Evolutionary conservation across 2,329 filamentous ascomycete species (phyloP).

Genomic region (Diaporthe sp.): DNA sequence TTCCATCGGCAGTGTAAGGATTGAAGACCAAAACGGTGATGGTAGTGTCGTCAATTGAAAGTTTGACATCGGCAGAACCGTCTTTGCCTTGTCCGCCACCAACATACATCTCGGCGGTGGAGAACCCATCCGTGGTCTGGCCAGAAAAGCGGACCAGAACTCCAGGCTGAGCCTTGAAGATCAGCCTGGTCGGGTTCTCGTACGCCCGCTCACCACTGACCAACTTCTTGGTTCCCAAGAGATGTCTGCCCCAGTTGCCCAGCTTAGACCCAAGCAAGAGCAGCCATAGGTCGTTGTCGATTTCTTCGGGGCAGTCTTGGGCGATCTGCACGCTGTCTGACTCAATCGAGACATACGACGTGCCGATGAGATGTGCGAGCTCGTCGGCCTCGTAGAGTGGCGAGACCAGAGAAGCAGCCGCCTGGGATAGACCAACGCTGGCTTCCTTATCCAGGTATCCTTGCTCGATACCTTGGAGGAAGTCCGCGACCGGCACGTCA

Average conservation of each 20-base stretch:
- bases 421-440: constrained; percentile 80
- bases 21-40: constrained; percentile 3
- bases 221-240: constrained; percentile 88
- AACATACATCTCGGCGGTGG: neutral
- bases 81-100: neutral
- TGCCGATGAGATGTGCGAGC: constrained; percentile 90
- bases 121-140: neutral
- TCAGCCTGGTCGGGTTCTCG: constrained; percentile 3
- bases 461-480: constrained; percentile 89
- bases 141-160: neutral
- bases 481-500: constrained; percentile 94
- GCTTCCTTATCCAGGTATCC: constrained; percentile 84
- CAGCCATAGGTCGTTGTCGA: constrained; percentile 93
- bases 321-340: constrained; percentile 98
- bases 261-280: constrained; percentile 98
- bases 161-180: neutral
- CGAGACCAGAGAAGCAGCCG: constrained; percentile 84
- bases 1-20: neutral
- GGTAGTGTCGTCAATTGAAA: neutral
- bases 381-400: constrained; percentile 97
- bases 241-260: constrained; percentile 91
- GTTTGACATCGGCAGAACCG: neutral
- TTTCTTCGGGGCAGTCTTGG: constrained; percentile 95
- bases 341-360: constrained; percentile 95
- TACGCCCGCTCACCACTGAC: constrained; percentile 65